Base-by-base conservation (phyloP, 176 grass and related monocot species). In the Lolium rigidum region DNA sequence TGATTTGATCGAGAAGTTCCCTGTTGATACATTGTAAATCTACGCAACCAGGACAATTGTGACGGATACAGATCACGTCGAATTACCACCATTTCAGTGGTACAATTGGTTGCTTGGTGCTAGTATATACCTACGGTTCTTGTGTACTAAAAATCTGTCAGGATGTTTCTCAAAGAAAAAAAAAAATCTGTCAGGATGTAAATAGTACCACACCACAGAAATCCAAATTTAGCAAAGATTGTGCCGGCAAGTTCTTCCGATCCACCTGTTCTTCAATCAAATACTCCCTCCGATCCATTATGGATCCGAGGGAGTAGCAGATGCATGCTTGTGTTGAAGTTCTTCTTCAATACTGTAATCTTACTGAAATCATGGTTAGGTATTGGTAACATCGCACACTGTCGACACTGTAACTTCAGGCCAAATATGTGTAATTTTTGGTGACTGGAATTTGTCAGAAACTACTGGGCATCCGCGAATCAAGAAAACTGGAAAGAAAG, bases 1-100 rank as follows among this genome's bases (percentile, higher is more conserved):
- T 10, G 87, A 98, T 74, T 87, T 95, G 77, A 95, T 98, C 10
- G 91, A 98, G 46, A 90, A 76, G 39, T 61, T 89, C 46, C 85
- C 93, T 81, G 16, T 87, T 61, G 59, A 15, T 74, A 21, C 51
- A 22, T 59, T 44, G 3, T 95, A 65, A 85, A 43, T 44, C 7
- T 41, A 20, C 9, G 26, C 48, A 57, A 6, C 44, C 7, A 2
- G 74, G 65, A 88, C 21, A 39, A 15, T 26, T 31, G 15, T 2
- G 2, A 5, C 48, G 28, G 15, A 60, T 51, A 88, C 46, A 15
- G 8, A 52, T 10, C 47, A 16, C 3, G 0, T 24, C 7, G 13
- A 18, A 9, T 31, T 54, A 76, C 15, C 49, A 17, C 39, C 67
- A 35, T 35, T 15, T 16, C 26, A 66, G 25, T 15, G 26, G 25